phyloP scores from a whole-genome alignment of 176 grass and related monocot genomes.

The Carex scoparia region DNA sequence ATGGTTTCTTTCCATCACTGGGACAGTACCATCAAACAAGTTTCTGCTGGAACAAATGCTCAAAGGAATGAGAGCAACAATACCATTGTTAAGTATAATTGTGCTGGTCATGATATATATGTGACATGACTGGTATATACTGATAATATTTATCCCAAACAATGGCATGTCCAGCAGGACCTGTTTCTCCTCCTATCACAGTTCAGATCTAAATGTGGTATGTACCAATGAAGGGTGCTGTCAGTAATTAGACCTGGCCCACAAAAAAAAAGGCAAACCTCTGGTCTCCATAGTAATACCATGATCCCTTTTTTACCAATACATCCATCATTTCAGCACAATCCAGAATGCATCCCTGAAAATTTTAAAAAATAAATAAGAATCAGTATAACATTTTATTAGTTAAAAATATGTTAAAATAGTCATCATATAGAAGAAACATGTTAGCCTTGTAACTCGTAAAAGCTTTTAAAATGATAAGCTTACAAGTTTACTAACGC shows the following conservation, averaged over 20 bases:
- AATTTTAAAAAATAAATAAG: neutral
- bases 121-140: neutral
- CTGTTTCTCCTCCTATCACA: neutral
- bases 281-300: conserved; percentile 87
- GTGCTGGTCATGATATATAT: neutral
- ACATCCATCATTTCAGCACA: conserved; percentile 98
- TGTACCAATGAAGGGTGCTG: neutral
- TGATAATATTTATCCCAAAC: neutral
- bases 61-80: neutral
- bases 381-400: neutral
- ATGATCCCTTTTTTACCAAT: conserved; percentile 84
- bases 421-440: conserved; percentile 5
- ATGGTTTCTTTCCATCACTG: neutral
- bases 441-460: neutral
- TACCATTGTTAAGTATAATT: neutral
- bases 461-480: conserved; percentile 15
- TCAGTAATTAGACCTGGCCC: neutral
- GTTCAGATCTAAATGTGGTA: neutral
- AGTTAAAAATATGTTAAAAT: conserved; percentile 16
- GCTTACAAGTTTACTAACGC: conserved; percentile 82
- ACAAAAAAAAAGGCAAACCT: conserved; percentile 44
- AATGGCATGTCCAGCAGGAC: neutral
- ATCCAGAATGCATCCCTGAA: conserved; percentile 87
- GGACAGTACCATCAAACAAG: neutral
- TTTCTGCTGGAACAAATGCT: neutral